Evolutionary conservation across 495 filamentous ascomycete genomes (phyloP), one percentile per base, ranked within the genome.

Genomic region (Aspergillus taichungensis): DNA sequence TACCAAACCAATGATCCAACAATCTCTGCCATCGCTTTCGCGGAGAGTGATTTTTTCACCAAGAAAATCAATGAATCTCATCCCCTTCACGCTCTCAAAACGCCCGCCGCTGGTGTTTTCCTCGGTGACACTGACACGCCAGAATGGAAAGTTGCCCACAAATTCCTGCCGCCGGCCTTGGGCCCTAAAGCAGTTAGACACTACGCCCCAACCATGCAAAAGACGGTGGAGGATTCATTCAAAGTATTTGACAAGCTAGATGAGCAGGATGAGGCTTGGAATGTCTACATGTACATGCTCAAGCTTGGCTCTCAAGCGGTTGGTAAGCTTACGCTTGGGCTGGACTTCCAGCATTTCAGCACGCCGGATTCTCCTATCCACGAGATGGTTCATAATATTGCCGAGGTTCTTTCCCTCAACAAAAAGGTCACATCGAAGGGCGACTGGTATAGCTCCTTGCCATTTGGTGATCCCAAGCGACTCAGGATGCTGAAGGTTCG

Each of bases 201-300:
- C 48, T 79, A 79, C 40, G 65, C 72, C 0, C 73, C 75, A 2
- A 63, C 64, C 1, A 79, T 82, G 72, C 73, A 79, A 40, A 40
- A 60, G 6, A 64, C 65, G 0, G 68, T 68, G 0, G 57, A 69
- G 29, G 53, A 66, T 13, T 31, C 66, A 8, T 78, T 75, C 46
- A 54, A 46, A 7, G 70, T 79, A 1, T 77, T 80, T 30, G 77
- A 80, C 46, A 62, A 68, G 38, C 53, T 80, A 8, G 73, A 76
- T 47, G 45, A 64, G 28, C 52, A 60, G 11, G 69, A 52, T 1
- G 64, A 74, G 43, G 66, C 76, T 0, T 79, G 64, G 63, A 80
- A 80, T 52, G 75, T 74, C 7, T 82, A 80, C 43, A 71, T 68
- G 32, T 79, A 74, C 40, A 80, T 79, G 74, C 50, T 80, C 11